Percentiles rank a stretch among this genome's conserved stretches.
Conservation (phyloP, 306 rosid species). For the barrel medic (Medicago truncatula) region DNA sequence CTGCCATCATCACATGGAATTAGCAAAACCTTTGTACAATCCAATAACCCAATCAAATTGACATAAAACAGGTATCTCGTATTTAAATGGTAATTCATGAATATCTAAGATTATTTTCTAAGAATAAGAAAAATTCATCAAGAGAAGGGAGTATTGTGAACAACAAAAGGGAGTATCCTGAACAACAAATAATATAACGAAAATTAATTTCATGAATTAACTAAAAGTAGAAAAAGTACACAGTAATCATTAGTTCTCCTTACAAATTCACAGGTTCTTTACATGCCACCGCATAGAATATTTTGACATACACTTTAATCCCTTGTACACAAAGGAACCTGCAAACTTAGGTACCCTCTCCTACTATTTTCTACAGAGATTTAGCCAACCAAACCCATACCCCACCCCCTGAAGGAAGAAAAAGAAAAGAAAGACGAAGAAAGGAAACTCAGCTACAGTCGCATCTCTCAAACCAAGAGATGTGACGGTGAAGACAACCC, state of each 20-base stretch:
- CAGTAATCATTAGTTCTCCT: conserved; percentile 42
- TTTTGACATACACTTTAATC: conserved; percentile 26
- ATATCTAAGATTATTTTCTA: neutral
- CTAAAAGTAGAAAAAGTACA: conserved; percentile 40
- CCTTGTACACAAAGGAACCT: conserved; percentile 44
- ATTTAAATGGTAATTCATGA: conserved; percentile 13
- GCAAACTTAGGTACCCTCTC: conserved; percentile 40
- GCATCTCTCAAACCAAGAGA: conserved; percentile 26
- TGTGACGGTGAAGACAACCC: conserved; percentile 29
- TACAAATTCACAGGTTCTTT: conserved; percentile 46
- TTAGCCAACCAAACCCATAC: conserved; percentile 43
- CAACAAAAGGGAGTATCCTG: neutral
- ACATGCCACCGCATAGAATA: conserved; percentile 32
- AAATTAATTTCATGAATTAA: conserved; percentile 33
- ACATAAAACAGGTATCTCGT: conserved; percentile 2
- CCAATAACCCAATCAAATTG: neutral
- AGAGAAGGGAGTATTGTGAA: neutral
- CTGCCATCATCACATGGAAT: conserved; percentile 4
- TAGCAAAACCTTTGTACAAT: neutral
- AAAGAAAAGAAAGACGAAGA: neutral
- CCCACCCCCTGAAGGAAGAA: neutral
- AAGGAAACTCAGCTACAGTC: conserved; percentile 31
- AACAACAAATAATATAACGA: neutral
- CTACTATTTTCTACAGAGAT: conserved; percentile 36
- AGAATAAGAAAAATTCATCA: neutral